Evolutionary conservation across 208 protist genomes (phyloP).

Genomic region (Leishmania aethiopica): DNA sequence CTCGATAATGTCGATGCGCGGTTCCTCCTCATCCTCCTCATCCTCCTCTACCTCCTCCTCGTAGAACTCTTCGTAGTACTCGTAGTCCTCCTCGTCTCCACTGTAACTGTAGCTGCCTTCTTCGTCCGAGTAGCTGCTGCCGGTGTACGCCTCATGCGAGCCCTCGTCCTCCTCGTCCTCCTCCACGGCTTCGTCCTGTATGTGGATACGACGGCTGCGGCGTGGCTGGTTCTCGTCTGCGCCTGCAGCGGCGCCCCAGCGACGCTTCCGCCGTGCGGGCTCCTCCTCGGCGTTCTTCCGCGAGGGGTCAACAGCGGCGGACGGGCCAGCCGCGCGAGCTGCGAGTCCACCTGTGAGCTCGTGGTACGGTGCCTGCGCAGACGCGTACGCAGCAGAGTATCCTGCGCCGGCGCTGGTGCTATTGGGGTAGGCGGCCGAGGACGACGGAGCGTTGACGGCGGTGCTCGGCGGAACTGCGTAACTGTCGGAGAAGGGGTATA

Average conservation of each 20-base stretch:
- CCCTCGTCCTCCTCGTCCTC: background rate
- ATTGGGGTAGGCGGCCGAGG: slow-evolving; percentile 11
- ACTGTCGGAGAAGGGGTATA: slow-evolving; percentile 27
- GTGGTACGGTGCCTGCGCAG: background rate
- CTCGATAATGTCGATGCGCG: slow-evolving; percentile 78
- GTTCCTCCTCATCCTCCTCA: slow-evolving; percentile 72
- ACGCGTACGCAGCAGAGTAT: background rate
- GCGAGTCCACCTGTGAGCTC: background rate
- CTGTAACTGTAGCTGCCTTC: slow-evolving; percentile 27
- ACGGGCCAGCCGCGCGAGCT: background rate
- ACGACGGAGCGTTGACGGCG: slow-evolving; percentile 28
- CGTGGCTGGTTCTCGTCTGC: slow-evolving; percentile 2
- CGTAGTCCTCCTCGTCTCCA: slow-evolving; percentile 42
- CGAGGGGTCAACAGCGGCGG: background rate
- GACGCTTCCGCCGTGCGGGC: slow-evolving; percentile 13
- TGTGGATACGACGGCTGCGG: slow-evolving; percentile 19
- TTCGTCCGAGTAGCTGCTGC: slow-evolving; percentile 12
- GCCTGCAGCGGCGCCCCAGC: slow-evolving; percentile 1
- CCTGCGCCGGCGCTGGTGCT: background rate
- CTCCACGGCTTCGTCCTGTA: background rate
- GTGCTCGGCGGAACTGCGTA: slow-evolving; percentile 23
- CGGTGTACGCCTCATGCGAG: background rate
- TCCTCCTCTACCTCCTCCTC: slow-evolving; percentile 71
- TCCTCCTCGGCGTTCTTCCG: slow-evolving; percentile 6
- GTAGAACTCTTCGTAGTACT: slow-evolving; percentile 68